A percentile compares a stretch with the other conserved stretches of the same genome.
phyloP scores from a whole-genome alignment of 352 stramenopile genomes.

The Saprolegnia diclina region DNA sequence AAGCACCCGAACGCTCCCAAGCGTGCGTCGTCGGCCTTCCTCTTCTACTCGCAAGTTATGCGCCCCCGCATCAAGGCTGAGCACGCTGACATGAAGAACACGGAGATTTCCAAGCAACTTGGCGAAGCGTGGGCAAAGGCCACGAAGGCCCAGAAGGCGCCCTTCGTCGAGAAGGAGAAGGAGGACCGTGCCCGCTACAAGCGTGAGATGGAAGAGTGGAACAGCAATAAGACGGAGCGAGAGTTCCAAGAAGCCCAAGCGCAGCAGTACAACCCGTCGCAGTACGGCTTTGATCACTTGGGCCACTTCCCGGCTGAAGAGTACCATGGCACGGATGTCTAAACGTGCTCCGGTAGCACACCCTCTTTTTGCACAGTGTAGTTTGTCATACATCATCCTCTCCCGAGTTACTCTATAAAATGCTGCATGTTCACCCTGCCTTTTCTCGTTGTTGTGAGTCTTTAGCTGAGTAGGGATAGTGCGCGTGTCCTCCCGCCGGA shows the following conservation, averaged over 20 bases:
- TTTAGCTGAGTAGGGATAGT: too few species aligned
- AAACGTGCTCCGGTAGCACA: neutral
- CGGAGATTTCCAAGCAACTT: conserved; percentile 92
- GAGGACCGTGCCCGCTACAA: conserved; percentile 90
- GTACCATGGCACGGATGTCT: conserved; percentile 24
- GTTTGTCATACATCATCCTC: conserved; percentile 1
- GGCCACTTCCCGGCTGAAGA: conserved; percentile 20
- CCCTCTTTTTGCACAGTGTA: neutral
- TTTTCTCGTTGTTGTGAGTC: neutral
- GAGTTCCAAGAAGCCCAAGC: conserved; percentile 71
- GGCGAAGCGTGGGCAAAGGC: conserved; percentile 89
- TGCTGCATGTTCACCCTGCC: conserved; percentile 6
- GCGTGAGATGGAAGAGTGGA: conserved; percentile 89
- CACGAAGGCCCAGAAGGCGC: conserved; percentile 85
- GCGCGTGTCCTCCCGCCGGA: too few species aligned
- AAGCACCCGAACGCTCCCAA: conserved; percentile 93
- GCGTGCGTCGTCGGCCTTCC: conserved; percentile 90
- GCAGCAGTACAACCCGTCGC: conserved; percentile 55
- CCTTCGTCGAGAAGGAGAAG: conserved; percentile 90
- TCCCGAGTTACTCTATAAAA: conserved; percentile 6
- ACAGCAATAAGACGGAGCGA: conserved; percentile 74
- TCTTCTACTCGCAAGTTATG: conserved; percentile 92
- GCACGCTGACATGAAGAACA: conserved; percentile 94
- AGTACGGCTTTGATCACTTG: conserved; percentile 27
- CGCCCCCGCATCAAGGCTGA: conserved; percentile 84